These are phyloP conservation scores for Fusarium tricinctum DNA, from an alignment of 2,329 filamentous ascomycete species.

Conservation along the genomic window DNA sequence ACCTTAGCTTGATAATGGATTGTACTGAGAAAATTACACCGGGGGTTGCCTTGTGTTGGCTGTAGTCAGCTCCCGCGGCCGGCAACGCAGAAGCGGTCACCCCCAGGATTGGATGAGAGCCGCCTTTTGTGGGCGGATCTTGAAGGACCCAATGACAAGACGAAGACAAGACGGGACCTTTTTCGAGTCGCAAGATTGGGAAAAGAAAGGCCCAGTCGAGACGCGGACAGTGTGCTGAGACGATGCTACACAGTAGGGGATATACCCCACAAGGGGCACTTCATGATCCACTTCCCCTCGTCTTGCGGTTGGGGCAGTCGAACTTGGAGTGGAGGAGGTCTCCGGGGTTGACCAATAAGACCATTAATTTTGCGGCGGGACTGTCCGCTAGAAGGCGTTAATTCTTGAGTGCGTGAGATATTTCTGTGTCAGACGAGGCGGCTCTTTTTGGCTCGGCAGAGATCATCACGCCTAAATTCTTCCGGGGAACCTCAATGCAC, in stretches of 20 bases:
- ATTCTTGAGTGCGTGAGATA: conserved; percentile 37
- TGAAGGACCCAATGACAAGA: conserved; percentile 35
- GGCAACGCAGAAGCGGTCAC: conserved; percentile 40
- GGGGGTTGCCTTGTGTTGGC: not conserved
- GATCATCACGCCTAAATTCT: conserved; percentile 22
- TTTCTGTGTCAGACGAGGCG: conserved; percentile 39
- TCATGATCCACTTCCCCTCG: conserved; percentile 46
- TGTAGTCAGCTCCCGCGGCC: conserved; percentile 36
- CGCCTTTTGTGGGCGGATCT: conserved; percentile 37
- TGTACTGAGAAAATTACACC: not conserved
- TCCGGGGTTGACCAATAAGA: conserved; percentile 34
- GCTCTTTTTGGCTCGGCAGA: conserved; percentile 38
- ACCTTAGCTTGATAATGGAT: not conserved
- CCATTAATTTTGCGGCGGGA: conserved; percentile 18
- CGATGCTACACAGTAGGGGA: conserved; percentile 2
- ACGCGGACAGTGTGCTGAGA: conserved; percentile 18
- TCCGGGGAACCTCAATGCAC: not conserved
- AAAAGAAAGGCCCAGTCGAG: not conserved
- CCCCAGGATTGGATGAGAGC: conserved; percentile 25
- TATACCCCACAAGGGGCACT: conserved; percentile 35
- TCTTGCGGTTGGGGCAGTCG: conserved; percentile 44
- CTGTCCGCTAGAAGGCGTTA: conserved; percentile 29
- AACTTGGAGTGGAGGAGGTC: conserved; percentile 19
- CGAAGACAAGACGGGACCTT: conserved; percentile 2
- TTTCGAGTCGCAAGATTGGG: too few relatives aligned